Conservation (phyloP, 202 grass and related monocot genomes). For the Saccharum hybrid region DNA sequence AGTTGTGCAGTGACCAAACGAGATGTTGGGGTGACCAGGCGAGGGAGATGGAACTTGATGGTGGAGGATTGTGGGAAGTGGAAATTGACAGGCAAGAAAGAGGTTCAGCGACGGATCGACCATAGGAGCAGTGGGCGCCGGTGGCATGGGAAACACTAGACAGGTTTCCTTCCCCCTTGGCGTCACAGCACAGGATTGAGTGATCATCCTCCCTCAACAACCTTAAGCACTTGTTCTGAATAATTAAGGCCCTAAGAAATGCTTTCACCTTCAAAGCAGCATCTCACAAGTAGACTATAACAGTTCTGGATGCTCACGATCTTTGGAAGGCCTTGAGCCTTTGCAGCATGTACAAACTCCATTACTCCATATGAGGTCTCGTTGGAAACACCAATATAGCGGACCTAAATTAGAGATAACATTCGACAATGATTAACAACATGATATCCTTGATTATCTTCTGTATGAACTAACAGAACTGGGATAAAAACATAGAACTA, state of each 20-base stretch:
- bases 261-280: slow-evolving; percentile 75
- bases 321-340: slow-evolving; percentile 71
- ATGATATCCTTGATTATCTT: background rate
- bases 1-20: too few relatives aligned
- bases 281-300: slow-evolving; percentile 87
- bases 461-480: background rate
- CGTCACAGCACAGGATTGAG: background rate
- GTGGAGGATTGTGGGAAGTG: background rate
- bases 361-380: slow-evolving; percentile 94
- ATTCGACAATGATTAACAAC: slow-evolving; percentile 25
- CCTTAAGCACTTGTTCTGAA: background rate
- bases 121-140: background rate
- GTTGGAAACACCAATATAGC: slow-evolving; percentile 93
- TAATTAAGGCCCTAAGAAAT: background rate
- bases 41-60: too few relatives aligned
- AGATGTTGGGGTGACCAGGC: too few relatives aligned
- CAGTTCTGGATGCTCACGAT: slow-evolving; percentile 96
- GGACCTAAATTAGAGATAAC: slow-evolving; percentile 58
- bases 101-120: background rate
- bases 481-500: background rate
- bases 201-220: background rate
- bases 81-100: background rate
- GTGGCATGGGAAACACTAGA: background rate
- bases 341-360: slow-evolving; percentile 91
- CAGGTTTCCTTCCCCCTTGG: background rate